Conservation (phyloP, 1,284 basidiomycete genomes). For the Malassezia japonica region DNA sequence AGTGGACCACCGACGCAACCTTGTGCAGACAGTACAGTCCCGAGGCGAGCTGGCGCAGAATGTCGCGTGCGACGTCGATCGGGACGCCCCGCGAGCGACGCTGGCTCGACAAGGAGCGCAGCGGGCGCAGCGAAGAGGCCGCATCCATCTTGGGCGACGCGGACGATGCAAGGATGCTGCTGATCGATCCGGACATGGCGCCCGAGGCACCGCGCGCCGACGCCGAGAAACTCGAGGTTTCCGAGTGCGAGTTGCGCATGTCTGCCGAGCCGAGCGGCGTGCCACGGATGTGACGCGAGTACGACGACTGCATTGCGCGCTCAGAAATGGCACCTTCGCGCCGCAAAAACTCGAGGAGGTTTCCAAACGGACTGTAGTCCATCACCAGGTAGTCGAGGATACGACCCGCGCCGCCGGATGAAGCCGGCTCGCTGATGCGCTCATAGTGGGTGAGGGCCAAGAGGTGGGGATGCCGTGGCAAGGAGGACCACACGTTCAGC, state of each 20-base stretch:
- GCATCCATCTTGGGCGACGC: too few species aligned
- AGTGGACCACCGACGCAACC: constrained; percentile 50
- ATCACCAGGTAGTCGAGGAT: constrained; percentile 5
- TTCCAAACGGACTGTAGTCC: constrained; percentile 1
- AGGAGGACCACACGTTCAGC: background rate
- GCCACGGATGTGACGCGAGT: too few species aligned
- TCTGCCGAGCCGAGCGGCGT: too few species aligned
- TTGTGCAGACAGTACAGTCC: constrained; percentile 8
- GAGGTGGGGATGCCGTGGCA: constrained; percentile 8
- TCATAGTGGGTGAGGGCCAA: constrained; percentile 3
- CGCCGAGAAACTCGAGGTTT: too few species aligned
- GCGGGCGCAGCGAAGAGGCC: too few species aligned
- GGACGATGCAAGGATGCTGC: too few species aligned
- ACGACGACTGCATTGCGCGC: too few species aligned
- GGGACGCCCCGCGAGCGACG: constrained; percentile 1
- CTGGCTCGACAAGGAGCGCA: background rate
- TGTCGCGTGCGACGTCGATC: background rate
- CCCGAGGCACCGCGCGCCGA: too few species aligned
- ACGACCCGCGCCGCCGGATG: background rate
- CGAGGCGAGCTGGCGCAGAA: constrained; percentile 10
- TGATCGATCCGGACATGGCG: too few species aligned
- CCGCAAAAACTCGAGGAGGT: constrained; percentile 3
- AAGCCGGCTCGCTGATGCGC: background rate
- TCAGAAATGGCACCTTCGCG: background rate
- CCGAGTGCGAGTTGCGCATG: too few species aligned